These are phyloP conservation scores for Botrytis tulipae DNA, from an alignment of 2,329 filamentous ascomycete genomes.

Conservation along the genomic window DNA sequence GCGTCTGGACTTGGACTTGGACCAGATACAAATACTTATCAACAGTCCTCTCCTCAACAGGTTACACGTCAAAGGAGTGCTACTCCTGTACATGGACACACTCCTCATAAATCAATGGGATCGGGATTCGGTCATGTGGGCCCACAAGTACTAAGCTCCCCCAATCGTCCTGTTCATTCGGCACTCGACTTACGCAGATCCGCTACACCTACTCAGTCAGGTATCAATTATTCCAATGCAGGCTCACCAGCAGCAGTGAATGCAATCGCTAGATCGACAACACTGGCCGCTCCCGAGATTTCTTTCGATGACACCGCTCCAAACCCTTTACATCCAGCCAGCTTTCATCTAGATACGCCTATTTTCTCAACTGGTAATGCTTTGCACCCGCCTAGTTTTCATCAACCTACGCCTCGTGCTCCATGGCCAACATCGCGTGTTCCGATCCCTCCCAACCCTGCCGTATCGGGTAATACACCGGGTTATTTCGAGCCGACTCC, in stretches of 20 bases:
- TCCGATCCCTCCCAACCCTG: constrained; percentile 4
- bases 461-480: background rate
- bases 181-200: background rate
- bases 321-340: background rate
- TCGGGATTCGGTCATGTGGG: background rate
- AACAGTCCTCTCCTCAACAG: background rate
- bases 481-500: constrained; percentile 2
- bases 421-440: background rate
- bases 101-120: background rate
- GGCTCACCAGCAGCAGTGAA: background rate
- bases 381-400: background rate
- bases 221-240: background rate
- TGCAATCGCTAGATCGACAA: background rate
- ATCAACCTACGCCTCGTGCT: constrained; percentile 2
- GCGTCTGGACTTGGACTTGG: too few species aligned
- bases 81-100: background rate
- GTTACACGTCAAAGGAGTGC: background rate
- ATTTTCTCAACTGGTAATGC: background rate
- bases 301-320: background rate
- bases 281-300: too few species aligned
- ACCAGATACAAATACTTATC: background rate
- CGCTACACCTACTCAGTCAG: background rate
- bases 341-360: background rate
- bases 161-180: background rate
- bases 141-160: background rate